Percentiles rank a stretch among this genome's conserved stretches.
phyloP scores from a whole-genome alignment of 2,329 filamentous ascomycete genomes.

The Alternaria viburni region DNA sequence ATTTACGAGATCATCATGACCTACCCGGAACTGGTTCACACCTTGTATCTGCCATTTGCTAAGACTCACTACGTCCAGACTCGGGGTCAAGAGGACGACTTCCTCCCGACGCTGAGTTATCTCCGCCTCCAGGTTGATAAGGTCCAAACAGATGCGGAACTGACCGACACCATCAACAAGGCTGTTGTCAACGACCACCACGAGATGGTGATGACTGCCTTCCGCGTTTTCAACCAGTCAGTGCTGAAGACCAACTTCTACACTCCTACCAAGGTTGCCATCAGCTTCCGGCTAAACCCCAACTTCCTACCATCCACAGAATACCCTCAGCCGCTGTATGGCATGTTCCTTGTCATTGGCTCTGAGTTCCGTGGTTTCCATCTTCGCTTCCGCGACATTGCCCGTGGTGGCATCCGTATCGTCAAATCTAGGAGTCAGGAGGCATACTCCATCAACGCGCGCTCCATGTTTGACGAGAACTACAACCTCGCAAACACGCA shows the following conservation, averaged over 20 bases:
- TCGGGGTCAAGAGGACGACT: conserved; percentile 68
- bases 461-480: conserved; percentile 97
- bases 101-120: conserved; percentile 73
- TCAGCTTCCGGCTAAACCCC: conserved; percentile 93
- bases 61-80: conserved; percentile 80
- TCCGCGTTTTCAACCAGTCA: conserved; percentile 91
- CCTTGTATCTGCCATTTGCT: conserved; percentile 90
- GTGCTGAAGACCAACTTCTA: conserved; percentile 98
- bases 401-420: conserved; percentile 95
- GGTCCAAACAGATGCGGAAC: conserved; percentile 51
- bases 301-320: conserved; percentile 88
- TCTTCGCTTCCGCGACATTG: conserved; percentile 94
- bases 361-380: conserved; percentile 98
- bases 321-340: conserved; percentile 91
- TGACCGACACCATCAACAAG: conserved; percentile 50
- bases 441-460: conserved; percentile 93
- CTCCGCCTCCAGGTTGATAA: conserved; percentile 71
- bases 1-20: conserved; percentile 95
- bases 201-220: conserved; percentile 96
- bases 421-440: conserved; percentile 98
- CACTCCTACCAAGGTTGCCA: conserved; percentile 96
- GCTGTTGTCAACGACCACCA: conserved; percentile 80
- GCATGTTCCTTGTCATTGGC: conserved; percentile 98
- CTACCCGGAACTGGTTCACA: conserved; percentile 85
- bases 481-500: conserved; percentile 98